phyloP scores from a whole-genome alignment of 805 yeast genomes.

The Brettanomyces sp. region DNA sequence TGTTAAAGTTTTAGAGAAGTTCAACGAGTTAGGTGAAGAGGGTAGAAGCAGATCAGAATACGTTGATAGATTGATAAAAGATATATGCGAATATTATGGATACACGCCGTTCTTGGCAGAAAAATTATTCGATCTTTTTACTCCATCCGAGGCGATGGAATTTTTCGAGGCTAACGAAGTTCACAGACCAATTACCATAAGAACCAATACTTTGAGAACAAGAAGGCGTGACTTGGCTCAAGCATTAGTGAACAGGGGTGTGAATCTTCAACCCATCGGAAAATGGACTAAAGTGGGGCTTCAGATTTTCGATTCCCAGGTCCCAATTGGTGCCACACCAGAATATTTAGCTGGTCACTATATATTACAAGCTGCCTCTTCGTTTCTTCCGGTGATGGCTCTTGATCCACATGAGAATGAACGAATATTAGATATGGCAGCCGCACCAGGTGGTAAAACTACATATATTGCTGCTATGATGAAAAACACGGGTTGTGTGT shows the following conservation, averaged over 20 bases:
- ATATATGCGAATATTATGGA: conserved; percentile 90
- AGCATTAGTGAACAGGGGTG: conserved; percentile 91
- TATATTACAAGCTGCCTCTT: conserved; percentile 96
- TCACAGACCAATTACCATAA: conserved; percentile 90
- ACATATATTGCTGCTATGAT: conserved; percentile 90
- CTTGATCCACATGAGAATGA: conserved; percentile 95
- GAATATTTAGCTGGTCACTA: conserved; percentile 97
- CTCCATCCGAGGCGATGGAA: conserved; percentile 95
- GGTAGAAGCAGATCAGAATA: conserved; percentile 84
- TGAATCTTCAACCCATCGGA: conserved; percentile 93
- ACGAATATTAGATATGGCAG: conserved; percentile 96
- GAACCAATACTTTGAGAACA: conserved; percentile 94
- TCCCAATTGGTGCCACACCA: conserved; percentile 99
- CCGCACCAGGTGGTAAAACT: conserved; percentile 99
- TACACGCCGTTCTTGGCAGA: conserved; percentile 89
- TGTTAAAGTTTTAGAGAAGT: conserved; percentile 87
- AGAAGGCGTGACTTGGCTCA: conserved; percentile 95
- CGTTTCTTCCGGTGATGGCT: conserved; percentile 97
- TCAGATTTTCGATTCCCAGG: conserved; percentile 95
- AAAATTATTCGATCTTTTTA: conserved; percentile 80
- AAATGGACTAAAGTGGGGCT: conserved; percentile 97
- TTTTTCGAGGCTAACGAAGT: conserved; percentile 98
- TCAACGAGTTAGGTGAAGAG: conserved; percentile 71
- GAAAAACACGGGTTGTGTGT: conserved; percentile 96
- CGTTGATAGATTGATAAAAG: conserved; percentile 65